Conservation (phyloP, 805 yeast species). For the Metschnikowia dekortorum region DNA sequence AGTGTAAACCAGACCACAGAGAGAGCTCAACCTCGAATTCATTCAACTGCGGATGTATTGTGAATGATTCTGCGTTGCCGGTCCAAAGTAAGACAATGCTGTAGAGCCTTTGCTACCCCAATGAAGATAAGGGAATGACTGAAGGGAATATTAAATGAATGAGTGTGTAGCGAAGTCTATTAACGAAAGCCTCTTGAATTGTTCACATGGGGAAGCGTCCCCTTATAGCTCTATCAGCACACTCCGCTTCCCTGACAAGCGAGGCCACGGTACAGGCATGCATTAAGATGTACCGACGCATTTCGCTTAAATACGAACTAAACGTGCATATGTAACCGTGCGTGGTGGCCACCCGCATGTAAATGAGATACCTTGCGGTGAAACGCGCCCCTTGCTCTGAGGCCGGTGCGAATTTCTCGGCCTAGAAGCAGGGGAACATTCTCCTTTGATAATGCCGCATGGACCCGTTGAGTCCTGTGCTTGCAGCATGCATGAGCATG, state of each 20-base stretch:
- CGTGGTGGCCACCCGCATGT: neutral
- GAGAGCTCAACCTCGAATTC: slow-evolving; percentile 1
- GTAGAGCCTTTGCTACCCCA: neutral
- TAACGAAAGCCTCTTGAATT: neutral
- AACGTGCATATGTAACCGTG: slow-evolving; percentile 2
- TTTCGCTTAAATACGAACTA: slow-evolving; percentile 2
- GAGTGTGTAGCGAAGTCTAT: neutral
- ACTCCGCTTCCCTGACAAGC: neutral
- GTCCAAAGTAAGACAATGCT: neutral
- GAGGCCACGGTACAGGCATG: slow-evolving; percentile 2
- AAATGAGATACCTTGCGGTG: neutral
- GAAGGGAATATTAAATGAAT: neutral
- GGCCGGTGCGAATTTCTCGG: neutral
- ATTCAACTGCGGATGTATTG: neutral
- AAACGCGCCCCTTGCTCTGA: neutral
- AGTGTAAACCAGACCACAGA: neutral
- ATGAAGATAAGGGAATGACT: neutral
- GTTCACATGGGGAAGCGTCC: neutral
- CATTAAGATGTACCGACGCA: slow-evolving; percentile 1
- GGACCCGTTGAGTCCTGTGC: neutral
- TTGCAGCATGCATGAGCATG: neutral
- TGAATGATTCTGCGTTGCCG: neutral
- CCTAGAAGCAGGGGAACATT: slow-evolving; percentile 1
- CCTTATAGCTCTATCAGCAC: slow-evolving; percentile 1
- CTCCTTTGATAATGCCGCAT: neutral